Base-by-base conservation (phyloP, 495 filamentous ascomycete genomes). In the Penicillium turbatum region DNA sequence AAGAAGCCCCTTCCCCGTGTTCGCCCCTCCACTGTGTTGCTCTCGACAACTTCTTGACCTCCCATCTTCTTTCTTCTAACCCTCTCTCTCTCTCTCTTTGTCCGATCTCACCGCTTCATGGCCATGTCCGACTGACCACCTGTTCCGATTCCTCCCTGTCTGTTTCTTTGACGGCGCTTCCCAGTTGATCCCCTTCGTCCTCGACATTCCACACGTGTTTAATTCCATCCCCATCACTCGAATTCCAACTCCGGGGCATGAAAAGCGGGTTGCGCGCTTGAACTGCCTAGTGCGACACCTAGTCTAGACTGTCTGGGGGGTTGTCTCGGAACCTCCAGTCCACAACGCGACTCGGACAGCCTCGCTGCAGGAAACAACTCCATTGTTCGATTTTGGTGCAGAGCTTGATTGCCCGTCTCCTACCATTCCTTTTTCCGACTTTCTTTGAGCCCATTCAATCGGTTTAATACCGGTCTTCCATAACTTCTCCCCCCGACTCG, bases 331-430 rank as follows among this genome's bases (percentile, higher is more conserved):
- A 56, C 57, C n/a, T 56, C 54, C 56, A 57, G 61, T 57, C 61
- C 54, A 48, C 51, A 58, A 51, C 62, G 52, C 59, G 62, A 60
- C 61, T 56, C 55, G 54, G 50, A 35, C 57, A 59, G 67, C 51
- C 51, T 48, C 50, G 64, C 66, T 64, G 63, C 66, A 64, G 65
- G 48, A 41, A 63, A 73, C 67, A 72, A 73, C 63, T 63, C 53
- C 67, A 71, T 72, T 72, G 68, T 71, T 65, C 42, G 42, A 56
- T 47, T 24, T 52, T 29, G 29, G 48, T 32, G 60, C 58, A 53
- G 44, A 41, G 48, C 40, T 48, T 60, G 49, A 12, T 41, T 35
- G 21, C 26, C 48, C 50, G 53, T 52, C 60, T 50, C 43, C 52
- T 44, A 51, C 50, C 59, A 36, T 54, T 61, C 63, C 44, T 61